phyloP scores from a whole-genome alignment of 495 filamentous ascomycete genomes.

The Tuber borchii region DNA sequence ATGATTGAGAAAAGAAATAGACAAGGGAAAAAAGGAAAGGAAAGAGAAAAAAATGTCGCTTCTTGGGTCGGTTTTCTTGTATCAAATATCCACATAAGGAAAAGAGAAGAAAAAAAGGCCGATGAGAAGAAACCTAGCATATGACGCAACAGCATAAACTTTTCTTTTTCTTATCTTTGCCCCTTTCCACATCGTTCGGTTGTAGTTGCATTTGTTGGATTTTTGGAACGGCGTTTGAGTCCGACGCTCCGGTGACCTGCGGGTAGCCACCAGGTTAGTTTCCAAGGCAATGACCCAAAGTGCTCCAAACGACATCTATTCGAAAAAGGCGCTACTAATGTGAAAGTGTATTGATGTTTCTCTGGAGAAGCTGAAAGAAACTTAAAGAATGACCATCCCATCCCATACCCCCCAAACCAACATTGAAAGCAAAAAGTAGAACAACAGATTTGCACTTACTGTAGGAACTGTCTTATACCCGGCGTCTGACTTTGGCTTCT shows the following conservation, averaged over 20 bases:
- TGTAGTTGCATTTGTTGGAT: conserved; percentile 11
- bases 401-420: conserved; percentile 8
- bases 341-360: conserved; percentile 13
- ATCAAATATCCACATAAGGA: conserved; percentile 13
- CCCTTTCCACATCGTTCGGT: conserved; percentile 13
- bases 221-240: conserved; percentile 10
- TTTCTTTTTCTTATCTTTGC: conserved; percentile 27
- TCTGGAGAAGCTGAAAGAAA: not conserved
- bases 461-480: conserved; percentile 38
- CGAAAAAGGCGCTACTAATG: not conserved
- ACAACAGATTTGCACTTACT: conserved; percentile 25
- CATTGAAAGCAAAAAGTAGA: conserved; percentile 6
- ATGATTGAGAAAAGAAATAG: conserved; percentile 5
- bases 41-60: conserved; percentile 9
- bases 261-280: conserved; percentile 8
- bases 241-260: conserved; percentile 27
- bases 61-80: conserved; percentile 9
- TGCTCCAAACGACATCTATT: not conserved
- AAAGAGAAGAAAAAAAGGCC: not conserved
- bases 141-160: conserved; percentile 33
- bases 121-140: conserved; percentile 23
- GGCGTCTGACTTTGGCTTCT: conserved; percentile 25
- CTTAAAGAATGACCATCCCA: not conserved
- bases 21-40: not conserved
- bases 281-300: not conserved